A percentile compares a stretch with the other conserved stretches of the same genome.
Evolutionary conservation across 306 rosid genomes (phyloP).

Genomic region (Trifolium pratense): DNA sequence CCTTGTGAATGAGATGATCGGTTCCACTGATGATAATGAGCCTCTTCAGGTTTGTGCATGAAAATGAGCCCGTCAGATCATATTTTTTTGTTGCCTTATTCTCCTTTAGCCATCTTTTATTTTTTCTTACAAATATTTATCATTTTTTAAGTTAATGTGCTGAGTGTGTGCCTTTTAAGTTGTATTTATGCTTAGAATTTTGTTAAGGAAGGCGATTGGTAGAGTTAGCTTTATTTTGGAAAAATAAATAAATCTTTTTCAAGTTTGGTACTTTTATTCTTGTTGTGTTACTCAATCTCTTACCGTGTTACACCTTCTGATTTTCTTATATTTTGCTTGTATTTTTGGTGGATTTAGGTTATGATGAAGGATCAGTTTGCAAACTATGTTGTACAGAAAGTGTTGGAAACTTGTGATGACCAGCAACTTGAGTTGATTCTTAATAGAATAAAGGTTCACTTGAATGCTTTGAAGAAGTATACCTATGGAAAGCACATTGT

Average conservation of each 20-base stretch:
- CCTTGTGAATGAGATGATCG: constrained; percentile 94
- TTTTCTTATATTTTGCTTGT: constrained; percentile 18
- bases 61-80: background rate
- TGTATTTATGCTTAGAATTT: too few relatives aligned
- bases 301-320: background rate
- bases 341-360: constrained; percentile 41
- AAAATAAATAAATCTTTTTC: too few relatives aligned
- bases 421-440: constrained; percentile 93
- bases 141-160: too few relatives aligned
- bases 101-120: too few relatives aligned
- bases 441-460: constrained; percentile 87
- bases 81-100: constrained; percentile 7
- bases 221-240: too few relatives aligned
- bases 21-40: constrained; percentile 90
- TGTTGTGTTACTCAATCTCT: background rate
- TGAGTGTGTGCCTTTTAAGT: background rate
- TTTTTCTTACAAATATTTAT: too few relatives aligned
- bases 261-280: background rate
- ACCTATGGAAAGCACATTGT: constrained; percentile 98
- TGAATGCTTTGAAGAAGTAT: constrained; percentile 94
- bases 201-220: too few relatives aligned
- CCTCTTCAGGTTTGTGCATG: constrained; percentile 82
- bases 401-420: constrained; percentile 95
- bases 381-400: constrained; percentile 94
- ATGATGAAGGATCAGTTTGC: constrained; percentile 99